These are phyloP conservation scores for Incumbomyces delicatus DNA, from an alignment of 2,329 filamentous ascomycete genomes.

Conservation along the genomic window DNA sequence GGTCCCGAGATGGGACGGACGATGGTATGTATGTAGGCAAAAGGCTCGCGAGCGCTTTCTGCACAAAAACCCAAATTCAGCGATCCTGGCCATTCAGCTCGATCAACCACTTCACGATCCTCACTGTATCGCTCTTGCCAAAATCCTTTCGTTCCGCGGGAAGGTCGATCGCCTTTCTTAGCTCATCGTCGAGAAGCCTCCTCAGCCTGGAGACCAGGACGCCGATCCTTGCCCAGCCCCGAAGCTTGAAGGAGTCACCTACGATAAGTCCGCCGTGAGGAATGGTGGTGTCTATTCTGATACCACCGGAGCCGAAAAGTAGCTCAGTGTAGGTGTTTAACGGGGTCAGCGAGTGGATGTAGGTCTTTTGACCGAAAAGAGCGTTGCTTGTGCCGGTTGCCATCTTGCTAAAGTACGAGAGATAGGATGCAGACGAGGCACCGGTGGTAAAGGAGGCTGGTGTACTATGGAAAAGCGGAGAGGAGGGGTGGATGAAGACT, in stretches of 20 bases:
- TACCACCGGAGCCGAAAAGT: constrained; percentile 64
- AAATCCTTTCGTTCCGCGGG: constrained; percentile 47
- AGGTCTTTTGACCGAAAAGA: constrained; percentile 55
- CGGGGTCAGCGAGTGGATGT: constrained; percentile 81
- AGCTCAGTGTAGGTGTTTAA: constrained; percentile 85
- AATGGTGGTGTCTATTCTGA: constrained; percentile 68
- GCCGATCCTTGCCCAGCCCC: constrained; percentile 91
- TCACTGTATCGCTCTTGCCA: constrained; percentile 55
- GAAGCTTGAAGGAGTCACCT: constrained; percentile 77
- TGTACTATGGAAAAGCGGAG: constrained; percentile 74
- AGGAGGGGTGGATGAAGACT: constrained; percentile 90
- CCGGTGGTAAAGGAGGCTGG: constrained; percentile 69
- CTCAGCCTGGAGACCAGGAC: constrained; percentile 76
- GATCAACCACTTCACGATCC: constrained; percentile 67
- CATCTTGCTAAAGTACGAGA: constrained; percentile 89
- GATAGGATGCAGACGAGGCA: constrained; percentile 61
- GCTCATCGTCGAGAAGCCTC: constrained; percentile 74
- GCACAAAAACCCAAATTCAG: constrained; percentile 15
- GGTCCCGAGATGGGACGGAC: no score
- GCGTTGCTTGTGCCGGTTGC: constrained; percentile 49
- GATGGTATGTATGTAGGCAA: no score
- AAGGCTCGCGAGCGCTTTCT: no score
- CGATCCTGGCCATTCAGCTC: constrained; percentile 79
- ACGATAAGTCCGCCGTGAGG: constrained; percentile 71
- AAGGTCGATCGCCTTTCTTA: constrained; percentile 71